Evolutionary conservation across 208 protist species (phyloP), one percentile per base, ranked within the genome.

Genomic region (Acanthamoeba culbertsoni): DNA sequence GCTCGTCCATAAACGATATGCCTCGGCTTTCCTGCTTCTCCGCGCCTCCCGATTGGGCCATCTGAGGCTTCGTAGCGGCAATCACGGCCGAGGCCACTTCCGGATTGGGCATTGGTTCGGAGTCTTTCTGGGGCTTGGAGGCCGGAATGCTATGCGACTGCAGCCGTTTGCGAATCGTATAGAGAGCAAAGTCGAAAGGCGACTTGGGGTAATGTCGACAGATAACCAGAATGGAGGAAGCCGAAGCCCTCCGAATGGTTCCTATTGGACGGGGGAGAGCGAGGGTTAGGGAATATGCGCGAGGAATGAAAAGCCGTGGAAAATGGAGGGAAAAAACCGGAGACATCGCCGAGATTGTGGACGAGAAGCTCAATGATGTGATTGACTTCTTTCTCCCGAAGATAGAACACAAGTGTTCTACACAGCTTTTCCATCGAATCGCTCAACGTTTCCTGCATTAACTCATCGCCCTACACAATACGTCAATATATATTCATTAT

Each of bases 311-410:
- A 20, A 65, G 42, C 26, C 28, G 42, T 33, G 16, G 62, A 73
- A 46, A 8, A 16, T 79, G 37, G 7, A 46, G 37, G 20, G 33
- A 16, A 42, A 73, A 73, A 18, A 91, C 84, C 84, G n/a, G 48
- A 73, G 18, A 20, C 12, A 28, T 91, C 84, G 43, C 23, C 84
- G 42, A 91, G 84, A 45, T 71, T 63, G 33, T 31, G 33, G 35
- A 91, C 57, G 51, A 91, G 84, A 12, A 73, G 55, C 31, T 91
- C 84, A 55, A 91, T 91, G 51, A 91, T 28, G 43, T 73, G 33
- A 40, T 91, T 91, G 84, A 91, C 84, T 37, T 91, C 84, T 40
- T 91, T 91, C 59, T 91, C 84, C 18, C 84, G 51, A 23, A 91
- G 42, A 31, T 91, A 91, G 42, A 48, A 91, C 7, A 91, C 57